Evolutionary conservation across 2,329 filamentous ascomycete genomes (phyloP).

Genomic region (Trichothecium sympodiale): DNA sequence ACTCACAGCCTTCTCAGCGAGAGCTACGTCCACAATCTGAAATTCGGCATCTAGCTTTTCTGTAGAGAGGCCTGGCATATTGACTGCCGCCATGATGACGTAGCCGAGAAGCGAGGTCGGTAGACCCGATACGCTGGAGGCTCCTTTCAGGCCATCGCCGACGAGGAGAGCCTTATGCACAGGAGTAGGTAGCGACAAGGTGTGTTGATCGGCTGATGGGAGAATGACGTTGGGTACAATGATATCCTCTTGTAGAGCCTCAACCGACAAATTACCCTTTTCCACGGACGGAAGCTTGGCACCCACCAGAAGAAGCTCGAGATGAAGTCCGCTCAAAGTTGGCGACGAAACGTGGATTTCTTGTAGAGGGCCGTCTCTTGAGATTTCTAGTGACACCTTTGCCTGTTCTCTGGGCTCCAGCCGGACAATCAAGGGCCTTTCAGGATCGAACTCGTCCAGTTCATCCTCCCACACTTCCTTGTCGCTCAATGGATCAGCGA

Average conservation of each 20-base stretch:
- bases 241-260: conserved; percentile 49
- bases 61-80: conserved; percentile 36
- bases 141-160: conserved; percentile 59
- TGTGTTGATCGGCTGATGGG: conserved; percentile 51
- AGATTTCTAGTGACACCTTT: conserved; percentile 15
- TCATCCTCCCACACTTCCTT: conserved; percentile 57
- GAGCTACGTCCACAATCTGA: conserved; percentile 49
- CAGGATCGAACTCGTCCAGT: conserved; percentile 38
- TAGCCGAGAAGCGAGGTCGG: conserved; percentile 28
- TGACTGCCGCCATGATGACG: conserved; percentile 44
- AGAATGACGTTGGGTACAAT: conserved; percentile 70
- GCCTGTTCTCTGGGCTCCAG: conserved; percentile 25
- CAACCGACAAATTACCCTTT: conserved; percentile 19
- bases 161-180: conserved; percentile 75
- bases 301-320: conserved; percentile 53
- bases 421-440: conserved; percentile 52
- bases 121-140: conserved; percentile 39
- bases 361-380: conserved; percentile 29
- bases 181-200: conserved; percentile 62
- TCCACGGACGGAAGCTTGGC: conserved; percentile 29
- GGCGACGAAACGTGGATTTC: conserved; percentile 55
- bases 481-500: conserved; percentile 57
- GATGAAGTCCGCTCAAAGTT: conserved; percentile 44
- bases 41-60: conserved; percentile 30
- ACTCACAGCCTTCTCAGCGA: conserved; percentile 51